phyloP scores from a whole-genome alignment of 116 monocot species.

The Phalaenopsis hybrid region DNA sequence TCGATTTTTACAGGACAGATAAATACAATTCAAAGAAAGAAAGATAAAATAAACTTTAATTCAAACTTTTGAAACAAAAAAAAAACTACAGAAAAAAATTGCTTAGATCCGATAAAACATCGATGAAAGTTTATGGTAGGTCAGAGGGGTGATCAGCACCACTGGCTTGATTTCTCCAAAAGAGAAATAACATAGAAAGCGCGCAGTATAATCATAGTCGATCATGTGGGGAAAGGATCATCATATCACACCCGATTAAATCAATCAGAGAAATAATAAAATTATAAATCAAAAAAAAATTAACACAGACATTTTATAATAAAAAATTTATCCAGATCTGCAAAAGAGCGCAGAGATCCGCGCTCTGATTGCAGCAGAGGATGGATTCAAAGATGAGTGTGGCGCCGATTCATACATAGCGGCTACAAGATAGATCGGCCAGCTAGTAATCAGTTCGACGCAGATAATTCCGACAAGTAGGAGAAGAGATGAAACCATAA shows the following conservation, averaged over 20 bases:
- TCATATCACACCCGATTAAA: neutral
- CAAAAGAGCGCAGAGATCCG: neutral
- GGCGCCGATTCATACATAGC: neutral
- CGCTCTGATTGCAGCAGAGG: neutral
- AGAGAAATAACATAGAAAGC: neutral
- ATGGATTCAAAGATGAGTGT: neutral
- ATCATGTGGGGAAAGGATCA: slow-evolving; percentile 6
- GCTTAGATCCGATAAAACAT: no score
- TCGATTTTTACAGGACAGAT: neutral
- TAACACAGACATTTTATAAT: neutral
- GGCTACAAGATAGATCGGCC: neutral
- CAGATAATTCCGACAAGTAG: neutral
- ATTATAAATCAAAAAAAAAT: neutral
- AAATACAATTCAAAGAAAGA: neutral
- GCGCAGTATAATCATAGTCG: neutral
- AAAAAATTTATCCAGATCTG: neutral
- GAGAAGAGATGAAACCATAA: neutral
- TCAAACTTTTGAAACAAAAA: no score
- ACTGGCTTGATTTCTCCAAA: neutral
- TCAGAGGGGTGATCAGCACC: neutral
- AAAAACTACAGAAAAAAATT: no score
- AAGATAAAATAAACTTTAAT: no score
- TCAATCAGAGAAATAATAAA: neutral
- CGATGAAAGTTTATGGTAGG: no score
- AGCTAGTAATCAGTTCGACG: neutral